These are phyloP conservation scores for Xylaria arbuscula DNA, from an alignment of 2,329 filamentous ascomycete species.

Conservation along the genomic window DNA sequence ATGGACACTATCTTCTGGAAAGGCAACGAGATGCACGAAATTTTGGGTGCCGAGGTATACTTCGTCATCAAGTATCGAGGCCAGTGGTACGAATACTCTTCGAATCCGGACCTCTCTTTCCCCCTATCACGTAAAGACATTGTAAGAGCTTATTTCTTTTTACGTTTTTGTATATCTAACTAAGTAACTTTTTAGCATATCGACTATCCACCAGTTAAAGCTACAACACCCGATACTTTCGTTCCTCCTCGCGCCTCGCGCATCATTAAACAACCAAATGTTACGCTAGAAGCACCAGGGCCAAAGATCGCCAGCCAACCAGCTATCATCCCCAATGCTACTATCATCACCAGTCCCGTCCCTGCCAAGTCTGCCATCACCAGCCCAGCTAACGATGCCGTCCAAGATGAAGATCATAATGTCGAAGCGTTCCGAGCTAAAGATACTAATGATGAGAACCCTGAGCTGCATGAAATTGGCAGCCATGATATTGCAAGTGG, in stretches of 20 bases:
- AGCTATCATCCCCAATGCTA: not conserved
- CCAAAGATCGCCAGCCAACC: not conserved
- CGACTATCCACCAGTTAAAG: not conserved
- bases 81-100: not conserved
- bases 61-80: not conserved
- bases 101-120: not conserved
- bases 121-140: not conserved
- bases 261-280: not conserved
- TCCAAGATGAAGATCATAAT: no score
- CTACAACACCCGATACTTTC: not conserved
- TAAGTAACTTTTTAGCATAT: not conserved
- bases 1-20: not conserved
- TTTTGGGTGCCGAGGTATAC: not conserved
- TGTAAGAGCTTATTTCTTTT: not conserved
- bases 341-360: not conserved
- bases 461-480: not conserved
- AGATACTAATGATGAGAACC: not conserved
- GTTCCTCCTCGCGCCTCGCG: not conserved
- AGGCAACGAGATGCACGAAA: not conserved
- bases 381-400: no score
- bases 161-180: not conserved
- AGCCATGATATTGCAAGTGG: not conserved
- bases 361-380: no score
- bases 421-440: not conserved
- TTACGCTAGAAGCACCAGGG: not conserved